These are phyloP conservation scores for Pseudocohnilembus persalinus DNA, from an alignment of 169 alveolate species.

Conservation along the genomic window DNA sequence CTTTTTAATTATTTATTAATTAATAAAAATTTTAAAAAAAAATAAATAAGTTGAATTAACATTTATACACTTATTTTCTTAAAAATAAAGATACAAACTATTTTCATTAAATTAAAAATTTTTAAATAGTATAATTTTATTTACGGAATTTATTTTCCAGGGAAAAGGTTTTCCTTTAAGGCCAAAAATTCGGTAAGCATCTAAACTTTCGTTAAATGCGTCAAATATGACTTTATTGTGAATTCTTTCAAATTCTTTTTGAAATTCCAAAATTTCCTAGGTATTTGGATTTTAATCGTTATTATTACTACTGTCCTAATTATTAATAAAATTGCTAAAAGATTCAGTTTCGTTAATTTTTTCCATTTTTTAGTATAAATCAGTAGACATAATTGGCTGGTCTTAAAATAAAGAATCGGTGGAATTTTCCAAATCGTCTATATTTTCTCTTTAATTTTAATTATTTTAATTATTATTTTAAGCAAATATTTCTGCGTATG, in stretches of 20 bases:
- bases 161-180: constrained; percentile 76
- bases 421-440: constrained; percentile 1
- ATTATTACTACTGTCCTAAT: constrained; percentile 1
- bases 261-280: constrained; percentile 23
- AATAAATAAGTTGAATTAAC: background rate
- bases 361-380: constrained; percentile 49
- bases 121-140: background rate
- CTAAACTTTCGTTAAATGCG: constrained; percentile 68
- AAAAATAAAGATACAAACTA: too few relatives aligned
- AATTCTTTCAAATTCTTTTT: constrained; percentile 61
- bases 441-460: constrained; percentile 23
- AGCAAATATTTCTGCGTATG: constrained; percentile 1
- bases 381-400: constrained; percentile 47
- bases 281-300: too few relatives aligned
- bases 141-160: constrained; percentile 54
- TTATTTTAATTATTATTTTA: constrained; percentile 5
- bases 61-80: too few relatives aligned
- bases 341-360: constrained; percentile 18
- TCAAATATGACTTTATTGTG: constrained; percentile 75
- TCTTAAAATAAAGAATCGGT: constrained; percentile 18
- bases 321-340: background rate
- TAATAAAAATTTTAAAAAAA: too few relatives aligned
- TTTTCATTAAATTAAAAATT: background rate
- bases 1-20: too few relatives aligned
- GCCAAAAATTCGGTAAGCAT: constrained; percentile 69